Conservation (phyloP, 257 asterid genomes). For the Handroanthus guayacan region DNA sequence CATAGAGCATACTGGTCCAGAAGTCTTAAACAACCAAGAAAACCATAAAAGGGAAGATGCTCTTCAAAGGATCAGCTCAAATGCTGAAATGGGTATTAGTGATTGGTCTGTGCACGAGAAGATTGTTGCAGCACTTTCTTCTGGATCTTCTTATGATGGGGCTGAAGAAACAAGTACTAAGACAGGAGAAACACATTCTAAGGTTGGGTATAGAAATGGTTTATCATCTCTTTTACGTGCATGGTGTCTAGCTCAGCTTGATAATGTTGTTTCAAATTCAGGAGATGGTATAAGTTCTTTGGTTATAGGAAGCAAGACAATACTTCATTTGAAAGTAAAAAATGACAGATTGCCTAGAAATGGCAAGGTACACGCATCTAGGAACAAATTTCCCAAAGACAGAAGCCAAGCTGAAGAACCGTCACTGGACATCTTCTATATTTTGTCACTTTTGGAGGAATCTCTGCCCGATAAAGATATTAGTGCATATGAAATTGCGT, state of each 20-base stretch:
- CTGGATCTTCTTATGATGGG: constrained; percentile 50
- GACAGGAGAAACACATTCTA: constrained; percentile 47
- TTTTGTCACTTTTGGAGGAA: constrained; percentile 70
- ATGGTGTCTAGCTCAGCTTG: constrained; percentile 82
- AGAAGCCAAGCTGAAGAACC: constrained; percentile 59
- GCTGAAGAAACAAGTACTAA: constrained; percentile 43
- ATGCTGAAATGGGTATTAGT: constrained; percentile 58
- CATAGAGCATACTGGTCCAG: constrained; percentile 49
- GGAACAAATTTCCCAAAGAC: constrained; percentile 36
- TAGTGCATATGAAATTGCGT: constrained; percentile 66
- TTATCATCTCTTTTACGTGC: constrained; percentile 60
- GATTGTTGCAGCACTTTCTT: constrained; percentile 58
- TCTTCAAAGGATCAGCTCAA: constrained; percentile 45
- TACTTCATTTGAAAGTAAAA: constrained; percentile 74
- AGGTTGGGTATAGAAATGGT: constrained; percentile 55
- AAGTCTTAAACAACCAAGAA: constrained; percentile 47
- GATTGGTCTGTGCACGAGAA: constrained; percentile 83
- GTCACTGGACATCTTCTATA: constrained; percentile 65
- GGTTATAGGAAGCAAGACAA: constrained; percentile 71
- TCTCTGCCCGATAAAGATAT: constrained; percentile 45
- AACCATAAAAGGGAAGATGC: constrained; percentile 47
- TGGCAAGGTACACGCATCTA: constrained; percentile 56
- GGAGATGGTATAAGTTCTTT: constrained; percentile 60
- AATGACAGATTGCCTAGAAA: constrained; percentile 46
- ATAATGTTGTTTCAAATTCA: constrained; percentile 54